Conservation (phyloP, 2,329 filamentous ascomycete species). For the Ceratocystis variospora region DNA sequence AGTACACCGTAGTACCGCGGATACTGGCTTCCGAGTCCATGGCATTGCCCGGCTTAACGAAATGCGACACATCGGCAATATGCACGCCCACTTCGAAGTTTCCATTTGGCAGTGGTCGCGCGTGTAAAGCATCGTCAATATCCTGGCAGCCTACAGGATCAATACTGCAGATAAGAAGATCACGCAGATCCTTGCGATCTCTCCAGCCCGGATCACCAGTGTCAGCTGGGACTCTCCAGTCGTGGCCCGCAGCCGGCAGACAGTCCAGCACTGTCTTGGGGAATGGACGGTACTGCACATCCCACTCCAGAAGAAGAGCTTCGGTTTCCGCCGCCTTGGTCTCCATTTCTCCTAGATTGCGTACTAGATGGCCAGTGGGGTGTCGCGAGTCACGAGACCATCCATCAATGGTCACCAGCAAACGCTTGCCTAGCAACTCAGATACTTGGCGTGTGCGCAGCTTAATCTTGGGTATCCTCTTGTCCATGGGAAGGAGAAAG, state of each 20-base stretch:
- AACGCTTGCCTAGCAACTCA: slow-evolving; percentile 78
- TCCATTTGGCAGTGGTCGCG: slow-evolving; percentile 69
- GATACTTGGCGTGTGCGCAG: slow-evolving; percentile 81
- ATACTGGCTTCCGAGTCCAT: slow-evolving; percentile 95
- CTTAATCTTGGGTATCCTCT: slow-evolving; percentile 89
- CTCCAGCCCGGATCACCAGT: slow-evolving; percentile 75
- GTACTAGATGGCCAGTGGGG: slow-evolving; percentile 84
- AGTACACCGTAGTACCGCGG: slow-evolving; percentile 88
- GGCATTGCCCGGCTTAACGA: slow-evolving; percentile 89
- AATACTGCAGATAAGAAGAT: slow-evolving; percentile 88
- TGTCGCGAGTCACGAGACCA: slow-evolving; percentile 93
- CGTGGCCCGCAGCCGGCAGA: slow-evolving; percentile 76
- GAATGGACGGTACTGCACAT: slow-evolving; percentile 95
- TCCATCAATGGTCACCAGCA: slow-evolving; percentile 83
- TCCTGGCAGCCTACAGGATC: slow-evolving; percentile 93
- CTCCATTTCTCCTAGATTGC: slow-evolving; percentile 83
- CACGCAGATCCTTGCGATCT: slow-evolving; percentile 68
- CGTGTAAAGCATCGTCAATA: slow-evolving; percentile 94
- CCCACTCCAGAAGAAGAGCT: slow-evolving; percentile 82
- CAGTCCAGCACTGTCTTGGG: slow-evolving; percentile 92
- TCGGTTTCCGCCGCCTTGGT: slow-evolving; percentile 97
- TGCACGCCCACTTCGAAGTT: slow-evolving; percentile 95
- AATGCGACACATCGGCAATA: slow-evolving; percentile 98
- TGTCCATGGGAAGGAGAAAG: slow-evolving; percentile 96
- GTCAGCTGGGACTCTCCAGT: slow-evolving; percentile 79